phyloP scores from a whole-genome alignment of 139 green algal species.

The Nannochloris sp. region DNA sequence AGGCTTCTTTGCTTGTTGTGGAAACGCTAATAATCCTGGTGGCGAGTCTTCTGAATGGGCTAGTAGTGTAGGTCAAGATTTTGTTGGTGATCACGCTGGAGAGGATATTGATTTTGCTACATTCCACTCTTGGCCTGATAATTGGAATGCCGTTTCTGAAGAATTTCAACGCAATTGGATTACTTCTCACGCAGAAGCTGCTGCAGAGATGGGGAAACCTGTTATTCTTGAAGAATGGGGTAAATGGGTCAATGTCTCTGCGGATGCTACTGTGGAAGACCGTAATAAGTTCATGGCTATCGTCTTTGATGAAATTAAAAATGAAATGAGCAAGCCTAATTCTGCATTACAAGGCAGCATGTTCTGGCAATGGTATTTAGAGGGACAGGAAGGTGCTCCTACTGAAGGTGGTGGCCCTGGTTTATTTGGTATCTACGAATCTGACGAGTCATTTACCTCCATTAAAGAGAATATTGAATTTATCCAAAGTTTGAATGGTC shows the following conservation, averaged over 20 bases:
- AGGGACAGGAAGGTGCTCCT: slow-evolving; percentile 32
- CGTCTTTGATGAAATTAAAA: slow-evolving; percentile 9
- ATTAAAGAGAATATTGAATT: slow-evolving; percentile 17
- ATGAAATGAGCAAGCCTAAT: background rate
- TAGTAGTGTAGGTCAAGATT: slow-evolving; percentile 33
- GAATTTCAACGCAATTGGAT: slow-evolving; percentile 38
- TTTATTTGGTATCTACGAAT: slow-evolving; percentile 37
- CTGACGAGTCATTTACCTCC: slow-evolving; percentile 25
- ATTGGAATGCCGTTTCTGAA: slow-evolving; percentile 37
- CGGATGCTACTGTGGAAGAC: slow-evolving; percentile 11
- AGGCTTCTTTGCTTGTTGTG: slow-evolving; percentile 45
- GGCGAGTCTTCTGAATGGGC: slow-evolving; percentile 20
- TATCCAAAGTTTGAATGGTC: slow-evolving; percentile 12
- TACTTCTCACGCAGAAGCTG: slow-evolving; percentile 19
- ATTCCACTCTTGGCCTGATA: slow-evolving; percentile 52
- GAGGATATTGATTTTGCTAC: slow-evolving; percentile 42
- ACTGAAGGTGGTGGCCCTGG: slow-evolving; percentile 39
- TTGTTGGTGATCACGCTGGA: slow-evolving; percentile 31
- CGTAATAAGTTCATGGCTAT: slow-evolving; percentile 15
- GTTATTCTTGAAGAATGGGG: slow-evolving; percentile 76
- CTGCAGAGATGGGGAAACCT: slow-evolving; percentile 24
- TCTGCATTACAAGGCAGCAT: slow-evolving; percentile 22
- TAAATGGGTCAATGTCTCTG: slow-evolving; percentile 14
- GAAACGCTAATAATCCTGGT: slow-evolving; percentile 21
- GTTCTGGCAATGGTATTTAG: slow-evolving; percentile 54